A percentile compares a stretch with the other conserved stretches of the same genome.
phyloP scores from a whole-genome alignment of 495 filamentous ascomycete genomes.

The Hypoxylon trugodes region DNA sequence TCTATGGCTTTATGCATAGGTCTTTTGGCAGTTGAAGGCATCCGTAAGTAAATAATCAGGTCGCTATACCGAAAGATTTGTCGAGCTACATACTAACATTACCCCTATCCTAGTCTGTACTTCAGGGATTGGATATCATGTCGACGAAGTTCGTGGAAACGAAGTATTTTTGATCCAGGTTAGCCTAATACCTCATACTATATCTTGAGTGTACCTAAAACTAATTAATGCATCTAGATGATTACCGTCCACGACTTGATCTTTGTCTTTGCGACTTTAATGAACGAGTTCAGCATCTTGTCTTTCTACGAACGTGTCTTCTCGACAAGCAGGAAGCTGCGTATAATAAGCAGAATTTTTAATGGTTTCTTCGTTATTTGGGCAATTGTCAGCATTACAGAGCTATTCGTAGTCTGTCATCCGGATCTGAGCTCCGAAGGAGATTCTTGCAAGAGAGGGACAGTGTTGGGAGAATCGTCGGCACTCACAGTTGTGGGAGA shows the following conservation, averaged over 20 bases:
- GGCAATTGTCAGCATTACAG: not conserved
- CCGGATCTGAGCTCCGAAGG: not conserved
- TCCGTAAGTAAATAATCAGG: constrained; percentile 6
- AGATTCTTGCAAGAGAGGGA: not conserved
- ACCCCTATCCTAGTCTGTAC: not conserved
- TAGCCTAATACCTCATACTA: not conserved
- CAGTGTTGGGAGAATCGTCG: not conserved
- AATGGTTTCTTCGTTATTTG: constrained; percentile 3
- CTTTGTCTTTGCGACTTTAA: not conserved
- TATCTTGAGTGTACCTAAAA: not conserved
- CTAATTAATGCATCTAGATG: not conserved
- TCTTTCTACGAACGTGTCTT: constrained; percentile 14
- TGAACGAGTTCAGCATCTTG: constrained; percentile 6
- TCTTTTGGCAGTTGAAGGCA: constrained; percentile 1
- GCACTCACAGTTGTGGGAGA: constrained; percentile 38
- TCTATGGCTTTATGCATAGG: not conserved
- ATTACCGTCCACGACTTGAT: not conserved
- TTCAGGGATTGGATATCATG: constrained; percentile 5
- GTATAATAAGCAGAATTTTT: not conserved
- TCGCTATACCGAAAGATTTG: too few species aligned
- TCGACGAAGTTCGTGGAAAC: not conserved
- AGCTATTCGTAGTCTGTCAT: constrained; percentile 5
- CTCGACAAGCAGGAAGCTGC: not conserved
- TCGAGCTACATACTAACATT: not conserved
- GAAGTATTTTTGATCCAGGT: not conserved